phyloP scores from a whole-genome alignment of 1,139 yeast species.

The Candida sp. region DNA sequence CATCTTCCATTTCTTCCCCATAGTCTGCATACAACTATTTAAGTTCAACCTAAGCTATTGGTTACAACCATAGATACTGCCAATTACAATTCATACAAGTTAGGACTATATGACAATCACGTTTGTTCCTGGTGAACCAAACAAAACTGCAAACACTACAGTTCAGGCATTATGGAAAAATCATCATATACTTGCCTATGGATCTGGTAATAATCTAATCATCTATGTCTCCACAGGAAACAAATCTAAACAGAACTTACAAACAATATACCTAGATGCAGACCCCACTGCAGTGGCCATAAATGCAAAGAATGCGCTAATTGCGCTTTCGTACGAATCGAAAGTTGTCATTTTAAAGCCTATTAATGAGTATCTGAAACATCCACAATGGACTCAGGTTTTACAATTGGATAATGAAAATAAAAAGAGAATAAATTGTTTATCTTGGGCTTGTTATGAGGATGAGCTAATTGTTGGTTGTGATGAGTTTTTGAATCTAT shows the following conservation, averaged over 20 bases:
- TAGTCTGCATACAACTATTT: neutral
- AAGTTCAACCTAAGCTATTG: too few species aligned
- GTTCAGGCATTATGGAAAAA: slow-evolving; percentile 68
- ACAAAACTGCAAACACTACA: slow-evolving; percentile 50
- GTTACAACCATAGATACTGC: too few species aligned
- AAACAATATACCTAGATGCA: slow-evolving; percentile 67
- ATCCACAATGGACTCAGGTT: slow-evolving; percentile 48
- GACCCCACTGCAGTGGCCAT: slow-evolving; percentile 71
- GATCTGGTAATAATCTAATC: slow-evolving; percentile 86
- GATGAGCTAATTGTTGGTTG: slow-evolving; percentile 67
- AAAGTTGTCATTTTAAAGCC: slow-evolving; percentile 41
- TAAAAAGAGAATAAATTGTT: slow-evolving; percentile 34
- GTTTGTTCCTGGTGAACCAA: slow-evolving; percentile 86
- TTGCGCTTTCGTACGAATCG: slow-evolving; percentile 43
- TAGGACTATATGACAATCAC: slow-evolving; percentile 52
- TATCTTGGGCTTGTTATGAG: slow-evolving; percentile 64
- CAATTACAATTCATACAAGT: too few species aligned
- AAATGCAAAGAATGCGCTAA: slow-evolving; percentile 53
- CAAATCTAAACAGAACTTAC: slow-evolving; percentile 40
- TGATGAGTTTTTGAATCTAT: slow-evolving; percentile 44
- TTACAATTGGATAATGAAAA: slow-evolving; percentile 20
- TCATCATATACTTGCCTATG: slow-evolving; percentile 66
- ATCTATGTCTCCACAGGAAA: slow-evolving; percentile 27
- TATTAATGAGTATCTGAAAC: slow-evolving; percentile 37
- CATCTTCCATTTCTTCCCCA: too few species aligned